Percentiles rank a stretch among this genome's conserved stretches.
These are phyloP conservation scores for Coemansia sp. DNA, from an alignment of 192 early-diverging fungal genomes.

Conservation along the genomic window DNA sequence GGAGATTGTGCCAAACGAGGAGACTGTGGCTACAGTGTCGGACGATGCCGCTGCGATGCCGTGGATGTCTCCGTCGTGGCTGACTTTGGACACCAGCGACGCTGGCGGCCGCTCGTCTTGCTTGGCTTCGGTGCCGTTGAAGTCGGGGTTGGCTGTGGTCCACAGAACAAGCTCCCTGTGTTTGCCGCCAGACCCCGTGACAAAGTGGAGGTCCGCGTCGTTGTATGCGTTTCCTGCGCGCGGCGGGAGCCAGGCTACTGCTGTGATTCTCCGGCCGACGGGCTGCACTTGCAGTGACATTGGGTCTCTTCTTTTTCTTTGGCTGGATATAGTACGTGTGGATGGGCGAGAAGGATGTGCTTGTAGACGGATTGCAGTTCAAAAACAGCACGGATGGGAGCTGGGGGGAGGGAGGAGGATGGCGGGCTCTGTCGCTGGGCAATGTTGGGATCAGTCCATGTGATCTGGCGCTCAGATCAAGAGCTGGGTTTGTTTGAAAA, in stretches of 20 bases:
- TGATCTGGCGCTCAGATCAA: constrained; percentile 1
- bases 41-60: constrained; percentile 13
- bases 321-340: background rate
- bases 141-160: constrained; percentile 48
- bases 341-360: too few species aligned
- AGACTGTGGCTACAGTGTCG: constrained; percentile 36
- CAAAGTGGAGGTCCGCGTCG: constrained; percentile 41
- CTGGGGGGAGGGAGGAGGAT: background rate
- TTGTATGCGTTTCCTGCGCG: constrained; percentile 46
- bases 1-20: constrained; percentile 39
- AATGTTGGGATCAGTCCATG: constrained; percentile 18
- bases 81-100: constrained; percentile 15
- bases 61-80: constrained; percentile 44
- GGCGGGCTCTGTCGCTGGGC: background rate
- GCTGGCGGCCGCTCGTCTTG: constrained; percentile 12
- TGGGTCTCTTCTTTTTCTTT: background rate
- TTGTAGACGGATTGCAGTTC: too few species aligned
- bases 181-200: constrained; percentile 39
- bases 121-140: background rate
- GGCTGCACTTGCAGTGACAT: constrained; percentile 39
- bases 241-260: constrained; percentile 43
- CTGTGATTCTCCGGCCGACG: constrained; percentile 39
- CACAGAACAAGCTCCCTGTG: constrained; percentile 52
- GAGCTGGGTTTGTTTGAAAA: too few species aligned
- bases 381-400: too few species aligned